Evolutionary conservation across 345 rosid genomes (phyloP).

Genomic region (Populus euphratica): DNA sequence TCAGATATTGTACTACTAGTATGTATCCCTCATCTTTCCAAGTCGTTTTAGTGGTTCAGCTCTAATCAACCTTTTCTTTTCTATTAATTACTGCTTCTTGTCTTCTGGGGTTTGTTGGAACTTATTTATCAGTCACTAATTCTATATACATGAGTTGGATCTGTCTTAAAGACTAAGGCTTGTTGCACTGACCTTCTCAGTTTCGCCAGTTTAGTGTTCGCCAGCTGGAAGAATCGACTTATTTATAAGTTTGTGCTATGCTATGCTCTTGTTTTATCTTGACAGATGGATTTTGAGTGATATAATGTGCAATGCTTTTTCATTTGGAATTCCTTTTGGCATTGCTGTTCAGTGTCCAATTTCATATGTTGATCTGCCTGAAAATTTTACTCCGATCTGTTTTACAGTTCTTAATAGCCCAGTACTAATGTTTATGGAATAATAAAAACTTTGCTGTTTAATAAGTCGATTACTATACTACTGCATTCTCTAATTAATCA

Average conservation of each 20-base stretch:
- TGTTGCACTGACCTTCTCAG: background rate
- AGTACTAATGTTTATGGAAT: background rate
- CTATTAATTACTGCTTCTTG: background rate
- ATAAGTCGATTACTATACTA: background rate
- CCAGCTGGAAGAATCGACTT: background rate
- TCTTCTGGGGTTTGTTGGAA: background rate
- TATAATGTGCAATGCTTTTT: background rate
- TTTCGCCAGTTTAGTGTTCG: background rate
- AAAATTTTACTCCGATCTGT: background rate
- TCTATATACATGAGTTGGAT: background rate
- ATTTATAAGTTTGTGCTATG: background rate
- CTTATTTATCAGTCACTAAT: background rate
- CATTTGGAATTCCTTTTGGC: background rate
- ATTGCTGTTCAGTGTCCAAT: background rate
- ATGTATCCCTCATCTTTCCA: background rate
- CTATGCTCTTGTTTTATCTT: background rate
- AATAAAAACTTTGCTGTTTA: background rate
- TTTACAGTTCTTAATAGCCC: background rate
- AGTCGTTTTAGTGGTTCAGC: background rate
- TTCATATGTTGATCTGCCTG: background rate
- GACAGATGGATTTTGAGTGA: background rate
- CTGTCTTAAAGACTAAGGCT: background rate
- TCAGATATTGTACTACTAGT: constrained; percentile 19
- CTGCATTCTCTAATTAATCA: background rate
- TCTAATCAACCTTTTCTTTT: background rate